Percentiles rank a stretch among this genome's conserved stretches.
Conservation (phyloP, 2,329 filamentous ascomycete genomes). For the Talaromyces amestolkiae region DNA sequence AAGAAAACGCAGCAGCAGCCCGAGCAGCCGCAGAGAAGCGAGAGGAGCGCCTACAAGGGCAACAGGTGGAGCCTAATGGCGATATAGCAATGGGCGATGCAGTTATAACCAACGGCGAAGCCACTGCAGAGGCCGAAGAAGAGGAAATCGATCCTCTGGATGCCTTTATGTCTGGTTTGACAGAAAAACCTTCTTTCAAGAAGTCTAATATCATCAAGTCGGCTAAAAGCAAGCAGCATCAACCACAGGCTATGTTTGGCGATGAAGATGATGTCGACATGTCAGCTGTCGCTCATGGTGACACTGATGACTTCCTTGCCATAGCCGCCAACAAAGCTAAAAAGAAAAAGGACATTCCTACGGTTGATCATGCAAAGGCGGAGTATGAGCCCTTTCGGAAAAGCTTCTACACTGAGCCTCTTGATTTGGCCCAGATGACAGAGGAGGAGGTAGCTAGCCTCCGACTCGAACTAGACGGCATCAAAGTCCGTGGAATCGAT, state of each 20-base stretch:
- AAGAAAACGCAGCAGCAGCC: slow-evolving; percentile 81
- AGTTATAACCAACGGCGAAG: slow-evolving; percentile 36
- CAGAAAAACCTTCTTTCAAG: slow-evolving; percentile 49
- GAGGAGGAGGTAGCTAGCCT: slow-evolving; percentile 80
- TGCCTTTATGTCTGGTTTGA: slow-evolving; percentile 85
- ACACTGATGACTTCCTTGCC: slow-evolving; percentile 64
- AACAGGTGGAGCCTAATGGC: slow-evolving; percentile 29
- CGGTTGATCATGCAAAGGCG: slow-evolving; percentile 80
- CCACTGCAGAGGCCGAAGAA: slow-evolving; percentile 40
- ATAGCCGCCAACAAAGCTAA: slow-evolving; percentile 58
- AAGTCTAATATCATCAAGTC: slow-evolving; percentile 36
- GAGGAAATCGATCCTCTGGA: slow-evolving; percentile 86
- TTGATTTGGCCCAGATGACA: slow-evolving; percentile 76
- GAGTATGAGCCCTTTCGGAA: slow-evolving; percentile 84
- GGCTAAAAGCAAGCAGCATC: slow-evolving; percentile 55
- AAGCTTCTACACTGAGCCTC: slow-evolving; percentile 90
- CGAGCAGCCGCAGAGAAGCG: slow-evolving; percentile 82
- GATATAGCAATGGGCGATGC: slow-evolving; percentile 36
- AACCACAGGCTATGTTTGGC: slow-evolving; percentile 82
- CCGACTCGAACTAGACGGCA: slow-evolving; percentile 85
- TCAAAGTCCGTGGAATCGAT: slow-evolving; percentile 85
- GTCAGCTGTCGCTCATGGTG: slow-evolving; percentile 59
- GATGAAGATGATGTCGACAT: slow-evolving; percentile 72
- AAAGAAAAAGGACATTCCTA: slow-evolving; percentile 95
- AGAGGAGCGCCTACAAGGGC: slow-evolving; percentile 60